Base-by-base conservation (phyloP, 495 filamentous ascomycete species). In the Daldinia concentrica region DNA sequence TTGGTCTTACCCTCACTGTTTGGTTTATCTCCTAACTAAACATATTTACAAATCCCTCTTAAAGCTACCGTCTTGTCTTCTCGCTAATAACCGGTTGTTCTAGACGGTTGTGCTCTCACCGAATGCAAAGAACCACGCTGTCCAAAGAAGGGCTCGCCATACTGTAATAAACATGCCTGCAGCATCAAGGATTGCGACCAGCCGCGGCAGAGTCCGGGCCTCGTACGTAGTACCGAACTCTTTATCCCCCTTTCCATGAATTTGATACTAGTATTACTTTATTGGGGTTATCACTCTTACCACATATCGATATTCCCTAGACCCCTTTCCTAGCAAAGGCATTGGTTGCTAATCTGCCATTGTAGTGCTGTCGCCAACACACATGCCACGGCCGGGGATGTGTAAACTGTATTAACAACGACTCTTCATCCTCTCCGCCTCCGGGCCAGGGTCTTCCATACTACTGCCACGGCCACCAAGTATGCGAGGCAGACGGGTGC, bases 161-260 rank as follows among this genome's bases (percentile, higher is more conserved):
- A 65, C 56, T 71, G 67, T 59, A 24, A n/a, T 1, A 61, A 51
- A 11, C 64, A 74, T 59, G 58, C 45, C 52, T 74, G 68, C 68
- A 43, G 11, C 36, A 34, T 64, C 19, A 55, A 37, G 9, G 50
- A 50, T 34, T 71, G 68, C 68, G 62, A 67, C 43, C 50, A 58
- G 41, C 72, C 63, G 6, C 68, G 68, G 12, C 50, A 62, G 12
- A 39, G 55, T 34, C 62, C 58, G n/a, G 68, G 62, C 2, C 39
- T 9, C 8, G 52, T 56, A 56, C 27, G 52, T 56, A 22, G 12
- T 9, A 11, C 22, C 27, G 6, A 27, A 9, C 12, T 34, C 29
- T 56, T 29, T 29, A 4, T n/a, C n/a, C 15, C 26, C 29, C 29
- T 55, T 29, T 7, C 22, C 30, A 11, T 32, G 7, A 11, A 9